phyloP scores from a whole-genome alignment of 1,139 yeast species.

The Taphrina deformans region DNA sequence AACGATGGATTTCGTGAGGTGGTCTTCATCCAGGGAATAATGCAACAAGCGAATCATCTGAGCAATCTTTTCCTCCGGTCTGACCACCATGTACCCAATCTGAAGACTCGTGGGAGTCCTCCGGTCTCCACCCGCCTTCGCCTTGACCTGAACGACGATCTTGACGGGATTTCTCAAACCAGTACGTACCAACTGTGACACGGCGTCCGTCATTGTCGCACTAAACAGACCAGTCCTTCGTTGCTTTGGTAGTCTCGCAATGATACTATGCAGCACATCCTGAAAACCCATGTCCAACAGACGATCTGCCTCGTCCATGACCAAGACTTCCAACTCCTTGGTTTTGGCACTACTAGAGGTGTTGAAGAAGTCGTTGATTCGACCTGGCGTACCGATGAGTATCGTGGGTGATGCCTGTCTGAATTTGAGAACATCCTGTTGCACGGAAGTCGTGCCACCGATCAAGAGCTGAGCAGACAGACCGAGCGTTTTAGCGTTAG shows the following conservation, averaged over 20 bases:
- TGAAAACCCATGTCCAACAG: constrained; percentile 77
- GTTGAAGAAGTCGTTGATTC: constrained; percentile 70
- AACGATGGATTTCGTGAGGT: constrained; percentile 74
- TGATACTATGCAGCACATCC: constrained; percentile 64
- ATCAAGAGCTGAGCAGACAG: constrained; percentile 70
- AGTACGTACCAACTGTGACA: constrained; percentile 45
- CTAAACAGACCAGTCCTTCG: constrained; percentile 91
- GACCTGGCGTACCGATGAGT: constrained; percentile 90
- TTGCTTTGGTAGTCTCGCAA: constrained; percentile 76
- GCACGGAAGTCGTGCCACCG: constrained; percentile 68
- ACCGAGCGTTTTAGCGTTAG: neutral
- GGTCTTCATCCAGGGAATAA: constrained; percentile 50
- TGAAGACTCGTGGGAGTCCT: constrained; percentile 62
- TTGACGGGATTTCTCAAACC: constrained; percentile 91
- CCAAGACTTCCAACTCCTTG: constrained; percentile 64
- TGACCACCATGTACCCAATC: constrained; percentile 61
- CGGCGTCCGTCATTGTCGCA: constrained; percentile 85
- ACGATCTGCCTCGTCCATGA: constrained; percentile 92
- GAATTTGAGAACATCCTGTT: constrained; percentile 71
- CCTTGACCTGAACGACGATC: constrained; percentile 59
- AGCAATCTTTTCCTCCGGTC: constrained; percentile 63
- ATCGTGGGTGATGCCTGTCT: constrained; percentile 62
- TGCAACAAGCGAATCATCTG: constrained; percentile 53
- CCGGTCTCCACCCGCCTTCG: constrained; percentile 27
- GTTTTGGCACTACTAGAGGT: constrained; percentile 48